These are phyloP conservation scores for Salvia rosmarinus DNA, from an alignment of 257 asterid species.

Conservation along the genomic window DNA sequence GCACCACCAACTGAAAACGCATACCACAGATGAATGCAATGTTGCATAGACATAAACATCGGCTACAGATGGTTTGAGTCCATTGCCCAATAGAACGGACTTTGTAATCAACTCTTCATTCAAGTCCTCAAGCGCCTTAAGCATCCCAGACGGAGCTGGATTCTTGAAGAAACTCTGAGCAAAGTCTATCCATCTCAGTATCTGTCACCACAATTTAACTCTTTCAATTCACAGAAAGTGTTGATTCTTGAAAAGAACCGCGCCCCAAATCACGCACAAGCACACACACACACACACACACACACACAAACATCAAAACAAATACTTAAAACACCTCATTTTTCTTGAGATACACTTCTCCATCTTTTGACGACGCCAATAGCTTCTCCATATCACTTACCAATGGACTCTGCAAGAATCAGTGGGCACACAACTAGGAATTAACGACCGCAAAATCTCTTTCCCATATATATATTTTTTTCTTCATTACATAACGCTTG, in stretches of 20 bases:
- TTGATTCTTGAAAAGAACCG: not conserved
- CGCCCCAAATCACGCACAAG: not conserved
- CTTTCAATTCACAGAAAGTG: constrained; percentile 16
- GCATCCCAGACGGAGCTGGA: constrained; percentile 29
- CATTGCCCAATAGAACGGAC: constrained; percentile 67
- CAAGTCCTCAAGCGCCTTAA: constrained; percentile 55
- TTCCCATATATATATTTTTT: not conserved
- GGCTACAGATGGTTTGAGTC: constrained; percentile 61
- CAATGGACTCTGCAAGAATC: constrained; percentile 48
- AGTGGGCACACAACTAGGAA: not conserved
- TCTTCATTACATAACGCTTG: too few relatives aligned
- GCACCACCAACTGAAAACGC: constrained; percentile 1
- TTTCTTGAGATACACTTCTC: constrained; percentile 38
- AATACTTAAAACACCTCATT: constrained; percentile 50
- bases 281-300: not conserved
- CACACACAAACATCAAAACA: too few relatives aligned
- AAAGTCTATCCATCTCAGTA: constrained; percentile 54
- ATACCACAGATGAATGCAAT: constrained; percentile 70
- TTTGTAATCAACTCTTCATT: constrained; percentile 70
- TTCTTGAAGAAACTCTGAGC: constrained; percentile 50
- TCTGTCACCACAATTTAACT: constrained; percentile 51
- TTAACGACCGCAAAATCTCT: not conserved
- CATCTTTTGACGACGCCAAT: constrained; percentile 47
- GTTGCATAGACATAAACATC: constrained; percentile 72
- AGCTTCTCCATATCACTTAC: constrained; percentile 46